Evolutionary conservation across 768 basidiomycete species (phyloP), one percentile per base, ranked within the genome.

Genomic region (Rhodotorula babjevae): DNA sequence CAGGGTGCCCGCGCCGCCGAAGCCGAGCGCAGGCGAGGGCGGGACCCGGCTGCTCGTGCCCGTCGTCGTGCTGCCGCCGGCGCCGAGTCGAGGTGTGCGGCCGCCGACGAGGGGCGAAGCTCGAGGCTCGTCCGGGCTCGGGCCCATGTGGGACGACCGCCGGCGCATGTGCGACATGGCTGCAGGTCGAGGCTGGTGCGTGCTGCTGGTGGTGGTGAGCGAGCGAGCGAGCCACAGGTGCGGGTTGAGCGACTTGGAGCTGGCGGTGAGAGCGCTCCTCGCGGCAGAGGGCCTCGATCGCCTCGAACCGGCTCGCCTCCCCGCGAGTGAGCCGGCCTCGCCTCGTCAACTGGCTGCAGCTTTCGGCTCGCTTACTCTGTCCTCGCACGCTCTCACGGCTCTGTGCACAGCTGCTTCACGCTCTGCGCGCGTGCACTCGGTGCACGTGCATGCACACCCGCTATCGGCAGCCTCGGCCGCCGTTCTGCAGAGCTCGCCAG

Each of bases 91-190:
- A 23, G 36, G 36, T 19, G 58, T 57, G 33, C 21, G 36, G 33
- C 58, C n/a, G n/a, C n/a, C 58, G 33, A 59, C 19, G 33, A 36
- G 49, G 6, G 65, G 65, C 25, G 65, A 66, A 15, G 65, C 57
- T 5, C 29, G 65, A 44, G 52, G 21, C 40, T n/a, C 27, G 46
- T 40, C 65, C 25, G 25, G 31, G 44, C 5, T n/a, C 31, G 42
- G 44, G 29, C 31, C 56, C 12, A 46, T 46, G 44, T 46, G 56
- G 16, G 65, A 65, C n/a, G 56, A 58, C 15, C 65, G 57, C 11
- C 65, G 57, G 2, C 65, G 57, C 3, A 66, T 47, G 65, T 66
- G 65, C 23, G 58, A 23, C 31, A 36, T 57, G 8, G 33, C 31
- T n/a, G 46, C 52, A 31, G 29, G 55, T 56, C 52, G 25, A n/a